Evolutionary conservation across 768 basidiomycete genomes (phyloP), one percentile per base, ranked within the genome.

Genomic region (Peribolospora kevripleyi): DNA sequence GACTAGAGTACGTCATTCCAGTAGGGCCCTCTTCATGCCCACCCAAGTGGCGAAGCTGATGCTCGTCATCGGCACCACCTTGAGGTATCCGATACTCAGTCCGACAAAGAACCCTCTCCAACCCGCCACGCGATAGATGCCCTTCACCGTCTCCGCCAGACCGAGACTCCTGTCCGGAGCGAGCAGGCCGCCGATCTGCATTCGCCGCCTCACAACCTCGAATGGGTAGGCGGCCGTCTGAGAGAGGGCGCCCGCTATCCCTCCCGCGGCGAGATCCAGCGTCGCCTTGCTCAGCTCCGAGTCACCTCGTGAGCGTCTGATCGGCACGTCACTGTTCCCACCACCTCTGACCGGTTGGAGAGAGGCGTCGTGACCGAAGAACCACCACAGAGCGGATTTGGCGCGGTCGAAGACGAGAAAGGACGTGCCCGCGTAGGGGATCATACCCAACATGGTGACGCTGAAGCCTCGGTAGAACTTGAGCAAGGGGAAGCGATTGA

Each of bases 391-490:
- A 65, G 73, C 57, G 13, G 57, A 50, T 48, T 70, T 70, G 13
- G 73, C 62, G 7, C 66, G 80, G 46, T 83, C 90, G 81, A 86
- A 97, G 41, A 81, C 79, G 49, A 95, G 75, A 72, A 97, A 97
- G 9, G 84, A 85, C 3, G 86, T 84, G 14, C 91, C 91, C 3
- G 88, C 86, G 62, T 97, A 95, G 5, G 91, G 91, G 41, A 97
- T 72, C 75, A 95, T 97, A 48, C 93, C 91, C 9, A 77, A 67
- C 45, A 97, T 68, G 25, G 88, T 88, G 39, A 93, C 86, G 6
- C 80, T 79, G 69, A 97, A 95, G n/a, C 93, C 91, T 25, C 93
- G 83, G 65, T 97, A 98, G 69, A 97, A 87, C 63, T 90, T 84
- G 54, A 88, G 74, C 53, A 85, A 65, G 11, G 83, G 82, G 62